phyloP scores from a whole-genome alignment of 2,329 filamentous ascomycete species.

The Penicillium olsonii region DNA sequence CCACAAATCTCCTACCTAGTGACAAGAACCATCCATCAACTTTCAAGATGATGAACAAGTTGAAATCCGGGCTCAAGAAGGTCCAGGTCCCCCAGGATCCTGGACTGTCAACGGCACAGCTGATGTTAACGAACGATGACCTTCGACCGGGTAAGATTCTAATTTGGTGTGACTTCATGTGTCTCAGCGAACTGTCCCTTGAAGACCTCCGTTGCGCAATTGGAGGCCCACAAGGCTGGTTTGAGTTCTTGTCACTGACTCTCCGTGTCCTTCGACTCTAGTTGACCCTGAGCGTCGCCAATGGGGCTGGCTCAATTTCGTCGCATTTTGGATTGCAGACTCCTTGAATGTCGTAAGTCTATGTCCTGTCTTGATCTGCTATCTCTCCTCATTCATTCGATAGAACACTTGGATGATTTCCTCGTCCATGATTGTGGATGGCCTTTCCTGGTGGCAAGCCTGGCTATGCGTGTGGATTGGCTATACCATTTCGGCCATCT shows the following conservation, averaged over 20 bases:
- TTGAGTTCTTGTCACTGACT: too few relatives aligned
- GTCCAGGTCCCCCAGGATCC: conserved; percentile 11
- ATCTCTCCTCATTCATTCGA: not conserved
- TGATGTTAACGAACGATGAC: conserved; percentile 18
- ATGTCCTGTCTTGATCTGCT: not conserved
- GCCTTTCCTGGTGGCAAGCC: conserved; percentile 17
- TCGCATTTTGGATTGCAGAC: conserved; percentile 18
- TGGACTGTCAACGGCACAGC: conserved; percentile 12
- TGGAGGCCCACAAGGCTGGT: too few relatives aligned
- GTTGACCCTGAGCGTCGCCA: conserved; percentile 14
- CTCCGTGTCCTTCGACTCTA: not conserved
- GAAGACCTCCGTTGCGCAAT: too few relatives aligned
- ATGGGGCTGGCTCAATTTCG: conserved; percentile 16
- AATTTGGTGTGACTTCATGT: not conserved
- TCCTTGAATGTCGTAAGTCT: conserved; percentile 16
- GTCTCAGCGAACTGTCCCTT: not conserved
- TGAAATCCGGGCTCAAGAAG: conserved; percentile 6
- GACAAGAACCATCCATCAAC: not conserved
- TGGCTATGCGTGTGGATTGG: conserved; percentile 19
- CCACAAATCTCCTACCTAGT: not conserved
- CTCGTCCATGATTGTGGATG: conserved; percentile 17
- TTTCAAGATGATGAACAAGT: not conserved
- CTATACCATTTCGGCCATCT: conserved; percentile 12
- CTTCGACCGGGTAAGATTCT: conserved; percentile 11
- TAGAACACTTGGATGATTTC: conserved; percentile 18